Base-by-base conservation (phyloP, 2,329 filamentous ascomycete species). In the Aspergillus japonicus region DNA sequence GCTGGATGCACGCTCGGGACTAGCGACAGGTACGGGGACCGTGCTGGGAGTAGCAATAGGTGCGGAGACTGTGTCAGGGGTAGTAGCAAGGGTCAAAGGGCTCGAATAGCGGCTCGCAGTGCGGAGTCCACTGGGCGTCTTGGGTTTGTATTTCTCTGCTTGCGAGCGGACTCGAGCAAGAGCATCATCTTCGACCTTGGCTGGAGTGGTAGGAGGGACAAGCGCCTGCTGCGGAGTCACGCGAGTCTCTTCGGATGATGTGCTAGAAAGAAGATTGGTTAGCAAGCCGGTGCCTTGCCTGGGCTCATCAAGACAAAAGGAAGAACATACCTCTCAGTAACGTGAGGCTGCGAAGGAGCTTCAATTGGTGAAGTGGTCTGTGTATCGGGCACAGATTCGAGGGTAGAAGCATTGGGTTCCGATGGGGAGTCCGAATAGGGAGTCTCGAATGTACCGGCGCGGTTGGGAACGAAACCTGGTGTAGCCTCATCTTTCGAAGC, bases 81-180 rank as follows among this genome's bases (percentile, higher is more conserved):
- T 63, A 31, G 60, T 29, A 14, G 58, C 58, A 44, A 44, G 14
- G 21, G 61, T 61, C 50, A 67, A 33, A 53, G 67, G 69, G 50
- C 63, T 71, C 5, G 68, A 64, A 48, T 70, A 71, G 12, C 67
- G 67, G 50, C 68, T 67, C n/a, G 73, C 64, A 48, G 74, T 72
- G 48, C 77, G 75, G 44, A 80, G 73, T 5, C 76, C 71, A 61
- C 77, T 79, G 3, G 77, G 76, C 5, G 71, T 75, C 60, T 76
- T 77, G 0, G 78, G 78, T 50, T 76, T 77, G 67, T 78, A 78
- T 48, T 75, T 76, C 61, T 78, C 72, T 2, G 75, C 75, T 49
- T 72, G 71, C 47, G 70, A 70, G 47, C 75, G 72, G 50, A 68
- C 73, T 54, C 70, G 72, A n/a, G 68, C 73, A n/a, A 77, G 69